Conservation (phyloP, 2,329 filamentous ascomycete genomes). For the Escovopsis weberi region DNA sequence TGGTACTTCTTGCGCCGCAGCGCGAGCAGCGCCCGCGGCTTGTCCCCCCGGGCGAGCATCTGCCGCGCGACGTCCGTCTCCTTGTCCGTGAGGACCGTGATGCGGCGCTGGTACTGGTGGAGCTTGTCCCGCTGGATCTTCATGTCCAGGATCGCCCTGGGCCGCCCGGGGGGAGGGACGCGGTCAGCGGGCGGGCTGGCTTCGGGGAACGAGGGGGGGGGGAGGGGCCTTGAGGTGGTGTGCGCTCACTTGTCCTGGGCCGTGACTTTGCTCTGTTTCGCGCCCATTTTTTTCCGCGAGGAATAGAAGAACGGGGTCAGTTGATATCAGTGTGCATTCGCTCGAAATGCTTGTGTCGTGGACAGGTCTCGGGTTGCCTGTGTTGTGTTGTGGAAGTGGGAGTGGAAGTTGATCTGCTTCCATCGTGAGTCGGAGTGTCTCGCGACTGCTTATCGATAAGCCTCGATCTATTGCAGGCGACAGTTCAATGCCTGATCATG, state of each 20-base stretch:
- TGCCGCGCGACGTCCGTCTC: slow-evolving; percentile 77
- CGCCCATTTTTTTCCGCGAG: slow-evolving; percentile 30
- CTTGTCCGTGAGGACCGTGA: slow-evolving; percentile 69
- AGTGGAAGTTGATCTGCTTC: too few species aligned
- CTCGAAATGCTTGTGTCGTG: too few species aligned
- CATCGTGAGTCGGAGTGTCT: too few species aligned
- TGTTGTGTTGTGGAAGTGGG: too few species aligned
- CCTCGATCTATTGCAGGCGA: too few species aligned
- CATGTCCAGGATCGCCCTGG: slow-evolving; percentile 88
- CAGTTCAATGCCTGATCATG: too few species aligned
- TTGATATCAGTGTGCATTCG: too few species aligned
- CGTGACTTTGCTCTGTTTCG: slow-evolving; percentile 42
- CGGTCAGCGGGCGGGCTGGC: not conserved
- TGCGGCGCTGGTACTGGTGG: slow-evolving; percentile 87
- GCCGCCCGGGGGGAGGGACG: not conserved
- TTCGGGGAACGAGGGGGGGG: slow-evolving; percentile 5
- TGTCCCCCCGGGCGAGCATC: slow-evolving; percentile 70
- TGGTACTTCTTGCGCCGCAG: slow-evolving; percentile 95
- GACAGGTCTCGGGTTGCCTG: too few species aligned
- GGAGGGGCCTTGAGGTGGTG: not conserved
- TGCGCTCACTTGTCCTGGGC: slow-evolving; percentile 63
- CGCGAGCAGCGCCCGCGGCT: slow-evolving; percentile 68
- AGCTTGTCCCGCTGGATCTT: slow-evolving; percentile 96
- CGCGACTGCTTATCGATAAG: not conserved
- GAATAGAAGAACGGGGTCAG: too few species aligned